Evolutionary conservation across 768 basidiomycete genomes (phyloP), one percentile per base, ranked within the genome.

Genomic region (Glaciozyma antarctica): DNA sequence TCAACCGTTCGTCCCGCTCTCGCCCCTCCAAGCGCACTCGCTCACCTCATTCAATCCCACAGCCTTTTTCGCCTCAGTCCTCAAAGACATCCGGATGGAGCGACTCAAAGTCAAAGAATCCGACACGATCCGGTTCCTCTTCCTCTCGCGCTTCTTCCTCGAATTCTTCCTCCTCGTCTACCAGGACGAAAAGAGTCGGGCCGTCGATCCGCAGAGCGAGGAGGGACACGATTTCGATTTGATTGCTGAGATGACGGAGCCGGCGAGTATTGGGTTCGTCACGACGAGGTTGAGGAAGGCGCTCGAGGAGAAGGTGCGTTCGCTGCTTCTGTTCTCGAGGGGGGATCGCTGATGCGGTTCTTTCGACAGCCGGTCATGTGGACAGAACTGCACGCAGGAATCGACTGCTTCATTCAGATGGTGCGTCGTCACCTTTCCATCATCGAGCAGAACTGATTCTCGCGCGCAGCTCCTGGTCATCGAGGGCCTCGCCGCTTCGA

Each of bases 61-160:
- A 95, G 91, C 84, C n/a, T 93, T 98, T 78, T 82, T 98, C 57
- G 78, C 84, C 21, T 84, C 84, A 5, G 79, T 98, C 43, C 79
- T 98, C 66, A 93, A 88, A 77, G 95, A 98, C 74, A 97, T 99
- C 75, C 85, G 87, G 64, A 88, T 88, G 65, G 90, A 98, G 77
- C 82, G 92, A 53, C 82, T 87, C 61, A 92, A 93, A 77, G 85
- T 99, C 68, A 86, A 86, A n/a, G 91, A 95, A 74, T 90, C 91
- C 72, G 95, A 98, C 75, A 87, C 93, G 73, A 82, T 93, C 62
- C 86, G 95, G 10, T 80, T 95, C 30, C 81, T 98, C 49, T 90
- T 84, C 75, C 82, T 95, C 49, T 83, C 87, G 7, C 87, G 89
- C 64, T 98, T 94, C 87, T 87, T 94, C 73, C 82, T 95, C 45